Base-by-base conservation (phyloP, 1,139 yeast species). In the Yamadazyma dushanensis region DNA sequence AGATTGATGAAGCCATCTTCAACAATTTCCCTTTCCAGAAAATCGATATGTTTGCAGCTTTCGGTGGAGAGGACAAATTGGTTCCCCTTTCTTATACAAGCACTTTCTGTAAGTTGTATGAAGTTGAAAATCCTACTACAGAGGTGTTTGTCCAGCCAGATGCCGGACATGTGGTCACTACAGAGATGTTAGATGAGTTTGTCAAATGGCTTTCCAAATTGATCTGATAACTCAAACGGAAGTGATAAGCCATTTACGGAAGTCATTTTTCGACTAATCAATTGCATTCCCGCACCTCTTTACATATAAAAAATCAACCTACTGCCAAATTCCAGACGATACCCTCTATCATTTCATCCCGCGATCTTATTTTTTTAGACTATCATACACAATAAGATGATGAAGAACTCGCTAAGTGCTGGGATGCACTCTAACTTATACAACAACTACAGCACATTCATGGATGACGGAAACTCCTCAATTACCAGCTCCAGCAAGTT, bases 51-150 rank as follows among this genome's bases (percentile, higher is more conserved):
- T 68, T 60, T 50, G 73, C 73, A 2, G 35, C 58, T 17, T 68
- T 61, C 45, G 74, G 72, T 11, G 57, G 49, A 7, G 54, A 55
- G 5, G 76, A 70, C 39, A 51, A 46, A 4, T 49, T 64, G 40
- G 76, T 69, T 3, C 76, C 75, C 5, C 52, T 60, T 2, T 50
- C 49, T 22, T 56, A 68, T 29, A 53, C 70, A 9, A 48, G 46
- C 16, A 49, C 59, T 19, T 70, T 75, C 70, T 49, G 58, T 21
- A 65, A 63, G 16, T 38, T 58, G 38, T 66, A 57, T 46, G 41
- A 45, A 27, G 57, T 54, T 37, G 47, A 63, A 13, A 68, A 63
- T 42, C 49, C 45, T 3, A 44, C 40, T 18, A 43, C 63, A 8
- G 61, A 51, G 14, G 45, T 53, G 6, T 61, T 52, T 31, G 44